phyloP scores from a whole-genome alignment of 768 basidiomycete species.

The Lepiota brunneoincarnata region DNA sequence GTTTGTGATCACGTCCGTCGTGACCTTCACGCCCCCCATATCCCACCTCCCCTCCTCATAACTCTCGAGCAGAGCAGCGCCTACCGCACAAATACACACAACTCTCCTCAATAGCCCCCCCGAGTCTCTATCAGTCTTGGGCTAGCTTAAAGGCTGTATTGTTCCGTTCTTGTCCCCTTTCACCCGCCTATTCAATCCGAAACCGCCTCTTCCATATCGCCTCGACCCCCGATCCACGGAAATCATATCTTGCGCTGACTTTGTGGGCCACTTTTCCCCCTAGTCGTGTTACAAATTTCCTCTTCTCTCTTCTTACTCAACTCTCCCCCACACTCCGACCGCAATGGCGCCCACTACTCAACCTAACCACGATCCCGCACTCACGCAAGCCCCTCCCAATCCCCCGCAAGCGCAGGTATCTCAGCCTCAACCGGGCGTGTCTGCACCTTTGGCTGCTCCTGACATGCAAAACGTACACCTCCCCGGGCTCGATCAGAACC shows the following conservation, averaged over 20 bases:
- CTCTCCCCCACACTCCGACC: background rate
- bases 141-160: background rate
- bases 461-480: slow-evolving; percentile 26
- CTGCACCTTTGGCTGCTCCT: slow-evolving; percentile 21
- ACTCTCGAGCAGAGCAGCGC: slow-evolving; percentile 10
- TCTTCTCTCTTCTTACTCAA: background rate
- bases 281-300: background rate
- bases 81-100: slow-evolving; percentile 15
- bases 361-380: slow-evolving; percentile 35
- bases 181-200: background rate
- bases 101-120: background rate
- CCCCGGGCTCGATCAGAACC: slow-evolving; percentile 45
- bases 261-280: no score
- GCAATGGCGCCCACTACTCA: slow-evolving; percentile 36
- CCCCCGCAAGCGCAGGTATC: slow-evolving; percentile 26
- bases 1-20: slow-evolving; percentile 40
- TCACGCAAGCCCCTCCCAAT: slow-evolving; percentile 31
- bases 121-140: background rate
- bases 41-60: slow-evolving; percentile 24
- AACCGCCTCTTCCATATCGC: background rate
- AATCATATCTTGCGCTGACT: background rate
- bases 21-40: slow-evolving; percentile 39
- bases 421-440: slow-evolving; percentile 21
- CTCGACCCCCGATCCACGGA: background rate
- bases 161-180: background rate